phyloP scores from a whole-genome alignment of 345 rosid genomes.

The Populus pruinosa region DNA sequence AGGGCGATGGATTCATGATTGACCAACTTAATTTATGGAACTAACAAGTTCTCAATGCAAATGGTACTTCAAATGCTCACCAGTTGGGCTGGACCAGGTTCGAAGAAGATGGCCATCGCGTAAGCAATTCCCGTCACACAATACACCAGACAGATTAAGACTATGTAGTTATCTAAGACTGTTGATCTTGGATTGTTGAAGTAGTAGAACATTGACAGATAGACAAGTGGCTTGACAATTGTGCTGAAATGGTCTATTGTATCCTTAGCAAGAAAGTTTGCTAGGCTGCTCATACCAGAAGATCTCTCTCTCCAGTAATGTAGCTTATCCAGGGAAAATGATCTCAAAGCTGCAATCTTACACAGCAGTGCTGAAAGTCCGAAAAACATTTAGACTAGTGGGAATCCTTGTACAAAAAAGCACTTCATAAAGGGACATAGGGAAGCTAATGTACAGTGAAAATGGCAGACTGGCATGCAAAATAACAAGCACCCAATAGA shows the following conservation, averaged over 20 bases:
- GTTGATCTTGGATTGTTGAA: slow-evolving; percentile 94
- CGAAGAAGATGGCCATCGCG: slow-evolving; percentile 64
- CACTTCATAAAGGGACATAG: neutral
- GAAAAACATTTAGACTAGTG: neutral
- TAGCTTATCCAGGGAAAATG: slow-evolving; percentile 79
- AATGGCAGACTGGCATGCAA: neutral
- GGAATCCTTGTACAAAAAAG: neutral
- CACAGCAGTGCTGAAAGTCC: slow-evolving; percentile 74
- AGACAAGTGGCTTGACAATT: slow-evolving; percentile 78
- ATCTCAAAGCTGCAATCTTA: slow-evolving; percentile 93
- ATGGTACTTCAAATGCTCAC: slow-evolving; percentile 44
- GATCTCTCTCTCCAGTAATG: slow-evolving; percentile 94
- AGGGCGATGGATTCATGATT: neutral
- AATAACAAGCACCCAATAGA: neutral
- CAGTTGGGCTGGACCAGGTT: slow-evolving; percentile 92
- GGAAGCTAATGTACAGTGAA: neutral
- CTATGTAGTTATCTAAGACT: slow-evolving; percentile 66
- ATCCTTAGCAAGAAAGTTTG: slow-evolving; percentile 88
- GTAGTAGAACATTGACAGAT: slow-evolving; percentile 96
- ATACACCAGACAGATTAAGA: slow-evolving; percentile 78
- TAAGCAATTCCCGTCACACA: slow-evolving; percentile 97
- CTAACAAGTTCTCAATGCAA: neutral
- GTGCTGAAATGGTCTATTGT: slow-evolving; percentile 90
- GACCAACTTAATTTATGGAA: neutral
- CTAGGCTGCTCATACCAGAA: slow-evolving; percentile 96